phyloP scores from a whole-genome alignment of 768 basidiomycete species.

The Pulveroboletus sp. region DNA sequence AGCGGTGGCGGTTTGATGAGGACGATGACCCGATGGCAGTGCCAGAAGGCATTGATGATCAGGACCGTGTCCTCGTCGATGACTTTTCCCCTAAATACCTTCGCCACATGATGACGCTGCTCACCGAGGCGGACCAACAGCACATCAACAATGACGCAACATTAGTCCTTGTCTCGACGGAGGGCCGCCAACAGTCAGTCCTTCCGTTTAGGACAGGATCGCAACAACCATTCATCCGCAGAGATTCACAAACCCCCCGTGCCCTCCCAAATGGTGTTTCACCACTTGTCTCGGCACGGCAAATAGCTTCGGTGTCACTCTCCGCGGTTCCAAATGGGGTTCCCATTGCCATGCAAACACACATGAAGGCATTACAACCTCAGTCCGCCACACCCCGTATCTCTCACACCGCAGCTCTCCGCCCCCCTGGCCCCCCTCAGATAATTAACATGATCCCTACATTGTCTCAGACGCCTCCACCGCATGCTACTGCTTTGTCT shows the following conservation, averaged over 20 bases:
- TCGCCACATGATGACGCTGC: slow-evolving; percentile 52
- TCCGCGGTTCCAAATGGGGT: slow-evolving; percentile 40
- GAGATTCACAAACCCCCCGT: slow-evolving; percentile 24
- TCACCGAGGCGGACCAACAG: slow-evolving; percentile 54
- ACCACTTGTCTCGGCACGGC: slow-evolving; percentile 21
- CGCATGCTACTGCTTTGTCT: slow-evolving; percentile 27
- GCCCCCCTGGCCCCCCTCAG: slow-evolving; percentile 36
- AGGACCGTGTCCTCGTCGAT: slow-evolving; percentile 66
- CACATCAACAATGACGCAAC: slow-evolving; percentile 50
- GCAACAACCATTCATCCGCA: slow-evolving; percentile 28
- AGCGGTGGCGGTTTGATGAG: slow-evolving; percentile 67
- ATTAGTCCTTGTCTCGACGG: slow-evolving; percentile 39
- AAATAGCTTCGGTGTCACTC: slow-evolving; percentile 21
- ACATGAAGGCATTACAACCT: slow-evolving; percentile 59
- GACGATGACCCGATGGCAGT: slow-evolving; percentile 59
- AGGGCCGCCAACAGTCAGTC: slow-evolving; percentile 50
- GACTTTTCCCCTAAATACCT: slow-evolving; percentile 65
- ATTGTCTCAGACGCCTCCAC: slow-evolving; percentile 34
- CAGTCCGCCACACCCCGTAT: slow-evolving; percentile 53
- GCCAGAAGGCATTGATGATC: slow-evolving; percentile 63
- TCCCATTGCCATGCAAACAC: slow-evolving; percentile 58
- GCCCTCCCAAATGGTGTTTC: slow-evolving; percentile 24
- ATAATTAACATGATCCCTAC: slow-evolving; percentile 33
- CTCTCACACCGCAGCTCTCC: slow-evolving; percentile 42
- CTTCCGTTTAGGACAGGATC: slow-evolving; percentile 44